Conservation (phyloP, 352 stramenopile genomes). For the Phytopythium aichiense region DNA sequence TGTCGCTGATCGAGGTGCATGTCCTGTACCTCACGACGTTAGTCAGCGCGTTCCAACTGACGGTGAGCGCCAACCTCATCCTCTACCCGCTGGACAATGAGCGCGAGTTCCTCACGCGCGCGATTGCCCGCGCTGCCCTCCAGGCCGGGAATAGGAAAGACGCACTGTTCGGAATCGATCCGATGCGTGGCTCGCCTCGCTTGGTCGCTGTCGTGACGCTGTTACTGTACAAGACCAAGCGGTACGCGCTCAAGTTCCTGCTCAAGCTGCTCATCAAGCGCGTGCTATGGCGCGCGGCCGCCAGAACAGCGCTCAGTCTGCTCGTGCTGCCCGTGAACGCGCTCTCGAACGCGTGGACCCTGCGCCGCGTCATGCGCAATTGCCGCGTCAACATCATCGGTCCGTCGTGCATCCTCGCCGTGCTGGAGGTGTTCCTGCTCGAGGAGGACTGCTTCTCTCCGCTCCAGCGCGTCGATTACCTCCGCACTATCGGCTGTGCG, state of each 20-base stretch:
- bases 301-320: conserved; percentile 31
- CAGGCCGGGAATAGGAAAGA: conserved; percentile 43
- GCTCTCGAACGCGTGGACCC: conserved; percentile 41
- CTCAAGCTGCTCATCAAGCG: conserved; percentile 56
- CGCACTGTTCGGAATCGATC: conserved; percentile 44
- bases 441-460: conserved; percentile 24
- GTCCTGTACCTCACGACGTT: conserved; percentile 37
- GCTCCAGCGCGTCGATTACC: conserved; percentile 44
- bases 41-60: conserved; percentile 37
- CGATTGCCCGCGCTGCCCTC: conserved; percentile 40
- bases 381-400: conserved; percentile 52
- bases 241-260: conserved; percentile 48
- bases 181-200: conserved; percentile 39
- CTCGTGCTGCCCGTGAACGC: conserved; percentile 47
- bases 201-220: conserved; percentile 32
- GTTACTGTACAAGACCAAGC: conserved; percentile 49
- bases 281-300: conserved; percentile 40
- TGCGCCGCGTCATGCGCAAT: conserved; percentile 37
- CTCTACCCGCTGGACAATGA: conserved; percentile 45
- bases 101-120: conserved; percentile 42
- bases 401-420: conserved; percentile 24
- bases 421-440: conserved; percentile 32
- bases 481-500: conserved; percentile 35
- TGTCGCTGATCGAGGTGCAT: conserved; percentile 46
- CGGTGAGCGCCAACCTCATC: conserved; percentile 31